Base-by-base conservation (phyloP, 176 grass and related monocot genomes). In the Pontederia paniculata region DNA sequence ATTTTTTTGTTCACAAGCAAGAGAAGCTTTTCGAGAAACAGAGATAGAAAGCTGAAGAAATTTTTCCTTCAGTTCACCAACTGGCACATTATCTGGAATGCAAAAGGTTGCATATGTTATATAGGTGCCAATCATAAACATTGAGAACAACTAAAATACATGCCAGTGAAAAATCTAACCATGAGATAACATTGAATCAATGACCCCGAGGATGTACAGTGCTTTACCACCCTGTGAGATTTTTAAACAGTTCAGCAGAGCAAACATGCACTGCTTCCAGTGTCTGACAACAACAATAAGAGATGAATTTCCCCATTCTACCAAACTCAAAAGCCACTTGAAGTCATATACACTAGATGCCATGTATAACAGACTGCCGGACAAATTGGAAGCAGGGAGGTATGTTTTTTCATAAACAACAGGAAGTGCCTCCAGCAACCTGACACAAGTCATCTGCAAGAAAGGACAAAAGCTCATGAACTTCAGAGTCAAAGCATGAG, bases 241-340 rank as follows among this genome's bases (percentile, higher is more conserved):
- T 77, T 76, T 86, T 62, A 96, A 25, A 70, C 60, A 66, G 74
- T 89, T 76, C 50, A 89, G 65, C 58, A 86, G 52, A 23, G 82
- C 56, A 56, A 81, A 54, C 61, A 89, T 81, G 59, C 86, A 96
- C 59, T 87, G 79, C 60, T 86, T 96, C 91, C 91, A 96, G 55
- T 96, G 91, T 66, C 91, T 89, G 52, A 12, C 76, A 58, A 96
- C 65, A 57, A 84, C 80, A 69, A 77, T 55, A 60, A 89, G 82
- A 69, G 91, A 81, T 50, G 91, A 96, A 74, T 80, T 89, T 19
- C 91, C 86, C 91, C 91, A 96, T 20, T 84, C 64, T 57, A 83
- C 59, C 67, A 96, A 76, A 60, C 81, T 66, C 52, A 53, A 76
- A 43, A 89, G 64, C 91, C 86, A 96, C 25, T 59, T 51, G 17